Evolutionary conservation across 805 yeast genomes (phyloP).

Genomic region (Wickerhamia fluorescens): DNA sequence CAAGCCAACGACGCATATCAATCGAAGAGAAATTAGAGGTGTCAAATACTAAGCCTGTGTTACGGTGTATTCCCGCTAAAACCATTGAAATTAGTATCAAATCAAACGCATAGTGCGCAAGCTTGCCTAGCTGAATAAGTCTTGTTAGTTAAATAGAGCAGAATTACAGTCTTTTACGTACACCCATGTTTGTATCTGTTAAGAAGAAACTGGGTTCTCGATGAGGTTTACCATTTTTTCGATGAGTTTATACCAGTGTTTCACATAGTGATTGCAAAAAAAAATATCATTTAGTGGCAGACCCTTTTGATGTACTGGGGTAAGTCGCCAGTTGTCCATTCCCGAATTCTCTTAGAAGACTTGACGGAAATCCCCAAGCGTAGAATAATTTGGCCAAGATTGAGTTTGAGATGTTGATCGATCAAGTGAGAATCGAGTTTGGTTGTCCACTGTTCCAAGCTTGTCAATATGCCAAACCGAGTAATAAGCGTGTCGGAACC

Average conservation of each 20-base stretch:
- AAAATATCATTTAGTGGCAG: too few relatives aligned
- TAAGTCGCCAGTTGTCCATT: conserved; percentile 55
- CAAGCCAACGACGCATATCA: conserved; percentile 40
- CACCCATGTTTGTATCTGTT: too few relatives aligned
- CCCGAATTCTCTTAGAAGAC: conserved; percentile 47
- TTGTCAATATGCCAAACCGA: conserved; percentile 39
- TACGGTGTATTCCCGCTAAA: conserved; percentile 77
- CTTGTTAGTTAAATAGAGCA: conserved; percentile 1
- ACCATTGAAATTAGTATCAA: conserved; percentile 72
- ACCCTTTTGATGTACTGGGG: conserved; percentile 38
- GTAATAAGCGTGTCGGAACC: conserved; percentile 56
- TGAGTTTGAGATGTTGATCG: conserved; percentile 28
- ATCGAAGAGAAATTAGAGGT: conserved; percentile 43
- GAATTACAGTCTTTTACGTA: conserved; percentile 2
- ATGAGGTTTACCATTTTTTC: too few relatives aligned
- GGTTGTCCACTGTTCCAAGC: conserved; percentile 12
- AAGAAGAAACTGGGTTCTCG: too few relatives aligned
- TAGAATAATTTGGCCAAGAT: conserved; percentile 39
- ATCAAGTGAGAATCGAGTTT: conserved; percentile 6
- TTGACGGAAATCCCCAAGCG: conserved; percentile 36
- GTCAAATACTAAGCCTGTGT: conserved; percentile 66
- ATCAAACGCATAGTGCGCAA: conserved; percentile 71
- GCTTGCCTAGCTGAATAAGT: conserved; percentile 44
- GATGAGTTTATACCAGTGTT: too few relatives aligned
- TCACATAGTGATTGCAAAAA: too few relatives aligned